phyloP scores from a whole-genome alignment of 805 yeast species.

The Kuraishia molischiana region DNA sequence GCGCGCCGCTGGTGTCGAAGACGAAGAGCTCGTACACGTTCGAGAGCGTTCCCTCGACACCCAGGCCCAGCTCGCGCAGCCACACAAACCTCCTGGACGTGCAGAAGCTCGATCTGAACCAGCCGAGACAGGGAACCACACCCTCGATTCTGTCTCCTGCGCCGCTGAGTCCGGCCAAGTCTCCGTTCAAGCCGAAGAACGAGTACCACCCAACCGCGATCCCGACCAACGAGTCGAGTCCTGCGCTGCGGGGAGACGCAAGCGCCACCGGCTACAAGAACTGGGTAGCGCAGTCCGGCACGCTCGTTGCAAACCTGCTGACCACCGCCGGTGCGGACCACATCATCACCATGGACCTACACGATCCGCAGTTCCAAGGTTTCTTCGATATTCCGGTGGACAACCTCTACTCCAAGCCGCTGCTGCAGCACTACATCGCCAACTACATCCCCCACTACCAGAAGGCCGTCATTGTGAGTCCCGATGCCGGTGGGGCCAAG shows the following conservation, averaged over 20 bases:
- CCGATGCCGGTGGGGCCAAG: slow-evolving; percentile 99
- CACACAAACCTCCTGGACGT: slow-evolving; percentile 1
- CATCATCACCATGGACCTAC: slow-evolving; percentile 94
- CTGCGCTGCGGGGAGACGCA: background rate
- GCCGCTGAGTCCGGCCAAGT: background rate
- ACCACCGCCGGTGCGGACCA: slow-evolving; percentile 95
- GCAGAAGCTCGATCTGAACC: slow-evolving; percentile 1
- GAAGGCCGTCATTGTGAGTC: slow-evolving; percentile 88
- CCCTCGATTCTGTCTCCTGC: background rate
- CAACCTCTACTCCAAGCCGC: slow-evolving; percentile 81
- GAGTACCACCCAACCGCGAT: slow-evolving; percentile 6
- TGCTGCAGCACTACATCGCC: slow-evolving; percentile 75
- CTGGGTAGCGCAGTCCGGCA: slow-evolving; percentile 96
- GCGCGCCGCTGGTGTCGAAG: slow-evolving; percentile 51
- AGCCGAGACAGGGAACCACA: background rate
- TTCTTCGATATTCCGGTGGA: slow-evolving; percentile 95
- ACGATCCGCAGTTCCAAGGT: slow-evolving; percentile 97
- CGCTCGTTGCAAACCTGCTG: slow-evolving; percentile 77
- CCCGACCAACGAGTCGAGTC: slow-evolving; percentile 12
- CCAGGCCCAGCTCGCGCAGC: slow-evolving; percentile 26
- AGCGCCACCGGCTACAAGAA: slow-evolving; percentile 68
- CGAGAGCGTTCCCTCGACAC: slow-evolving; percentile 39
- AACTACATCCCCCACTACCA: slow-evolving; percentile 69
- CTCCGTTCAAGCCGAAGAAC: slow-evolving; percentile 3
- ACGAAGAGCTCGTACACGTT: slow-evolving; percentile 20